Evolutionary conservation across 768 basidiomycete genomes (phyloP), one percentile per base, ranked within the genome.

Genomic region (Tricholoma bakamatsutake): DNA sequence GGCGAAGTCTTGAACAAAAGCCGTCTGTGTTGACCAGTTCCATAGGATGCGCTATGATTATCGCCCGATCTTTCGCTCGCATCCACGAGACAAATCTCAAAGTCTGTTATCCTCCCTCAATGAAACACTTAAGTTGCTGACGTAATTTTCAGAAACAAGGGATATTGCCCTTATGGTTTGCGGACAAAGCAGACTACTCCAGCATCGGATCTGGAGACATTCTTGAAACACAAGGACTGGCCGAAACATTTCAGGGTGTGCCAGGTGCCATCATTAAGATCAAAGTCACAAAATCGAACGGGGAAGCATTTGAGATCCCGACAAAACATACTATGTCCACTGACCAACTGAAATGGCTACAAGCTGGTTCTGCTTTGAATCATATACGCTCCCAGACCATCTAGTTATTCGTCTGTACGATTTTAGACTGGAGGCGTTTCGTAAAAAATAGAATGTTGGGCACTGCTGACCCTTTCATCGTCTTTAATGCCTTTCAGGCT

Each of bases 61-160:
- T 97, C 55, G 93, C 93, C 0, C 79, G 93, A 18, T 98, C 94
- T 1, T 98, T 99, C 65, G 97, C 97, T 61, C 88, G 97, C 50
- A 99, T 99, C 50, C 97, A 99, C 67, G 97, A 98, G 75, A 96
- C 95, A 5, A 98, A 98, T 70, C 73, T 98, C 56, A 97, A 97
- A 77, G 93, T 89, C 59, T 37, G 78, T 53, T 37, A 37, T 28
- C 45, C 34, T 43, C 43, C 17, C 33, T 30, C 6, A 3, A 15
- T 39, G 35, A 15, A 31, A 21, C 43, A 43, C 21, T 24, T 24
- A 24, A 3, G 24, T 56, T 59, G 56, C 57, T 57, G 28, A 62
- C 55, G 40, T 37, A 28, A 45, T 28, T 33, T 66, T 21, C 67
- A 95, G 91, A 99, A 99, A 83, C 97, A 99, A 82, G 97, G 97